Evolutionary conservation across 805 yeast genomes (phyloP).

Genomic region (Grigorovia transvaalensis): DNA sequence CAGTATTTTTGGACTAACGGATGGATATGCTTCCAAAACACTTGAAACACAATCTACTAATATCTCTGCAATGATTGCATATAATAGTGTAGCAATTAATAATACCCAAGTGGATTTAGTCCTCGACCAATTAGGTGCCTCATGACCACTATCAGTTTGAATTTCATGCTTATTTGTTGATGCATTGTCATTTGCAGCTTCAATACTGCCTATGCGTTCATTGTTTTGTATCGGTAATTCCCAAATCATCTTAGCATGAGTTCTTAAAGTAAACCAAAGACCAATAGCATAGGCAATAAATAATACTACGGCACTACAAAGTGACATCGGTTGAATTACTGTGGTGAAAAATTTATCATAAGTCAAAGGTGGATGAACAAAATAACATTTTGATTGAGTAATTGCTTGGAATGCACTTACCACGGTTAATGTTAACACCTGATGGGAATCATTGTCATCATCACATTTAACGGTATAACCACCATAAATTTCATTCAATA

Average conservation of each 20-base stretch:
- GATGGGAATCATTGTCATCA: slow-evolving; percentile 2
- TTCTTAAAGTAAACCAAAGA: slow-evolving; percentile 81
- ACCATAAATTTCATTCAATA: slow-evolving; percentile 84
- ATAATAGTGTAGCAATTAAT: slow-evolving; percentile 71
- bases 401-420: slow-evolving; percentile 38
- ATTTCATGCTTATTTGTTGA: slow-evolving; percentile 20
- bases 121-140: slow-evolving; percentile 95
- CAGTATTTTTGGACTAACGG: slow-evolving; percentile 73
- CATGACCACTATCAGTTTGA: slow-evolving; percentile 58
- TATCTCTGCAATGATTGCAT: slow-evolving; percentile 91
- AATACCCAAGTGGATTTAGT: slow-evolving; percentile 72
- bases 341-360: slow-evolving; percentile 54
- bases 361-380: slow-evolving; percentile 64
- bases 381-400: slow-evolving; percentile 45
- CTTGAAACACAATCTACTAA: slow-evolving; percentile 87
- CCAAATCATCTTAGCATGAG: slow-evolving; percentile 97
- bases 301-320: slow-evolving; percentile 68
- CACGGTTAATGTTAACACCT: slow-evolving; percentile 8
- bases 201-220: slow-evolving; percentile 7
- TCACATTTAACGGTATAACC: slow-evolving; percentile 67
- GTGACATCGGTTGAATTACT: slow-evolving; percentile 73
- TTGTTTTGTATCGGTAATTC: slow-evolving; percentile 31
- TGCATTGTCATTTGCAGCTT: not conserved
- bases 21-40: slow-evolving; percentile 63
- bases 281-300: slow-evolving; percentile 84